phyloP scores from a whole-genome alignment of 441 rosid genomes.

The Lepidium campestre region DNA sequence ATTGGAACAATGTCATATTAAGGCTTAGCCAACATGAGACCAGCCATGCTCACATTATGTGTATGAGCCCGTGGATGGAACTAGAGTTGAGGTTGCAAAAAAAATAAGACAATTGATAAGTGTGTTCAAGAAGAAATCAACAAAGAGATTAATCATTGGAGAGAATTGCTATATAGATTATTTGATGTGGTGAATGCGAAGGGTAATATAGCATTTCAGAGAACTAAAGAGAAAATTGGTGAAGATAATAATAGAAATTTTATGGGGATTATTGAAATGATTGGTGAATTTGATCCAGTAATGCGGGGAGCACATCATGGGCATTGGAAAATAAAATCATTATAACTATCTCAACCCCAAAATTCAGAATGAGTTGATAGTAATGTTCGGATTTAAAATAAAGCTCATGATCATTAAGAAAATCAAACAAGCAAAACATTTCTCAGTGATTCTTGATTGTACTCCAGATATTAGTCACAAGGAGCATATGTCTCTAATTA shows the following conservation, averaged over 20 bases:
- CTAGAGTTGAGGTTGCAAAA: neutral
- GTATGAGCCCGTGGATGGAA: neutral
- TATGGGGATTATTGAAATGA: neutral
- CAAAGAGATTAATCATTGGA: neutral
- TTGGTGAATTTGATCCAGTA: neutral
- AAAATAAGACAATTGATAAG: neutral
- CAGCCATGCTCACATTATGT: neutral
- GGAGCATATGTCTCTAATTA: neutral
- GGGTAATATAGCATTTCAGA: neutral
- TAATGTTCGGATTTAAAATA: neutral
- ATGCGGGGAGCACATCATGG: neutral
- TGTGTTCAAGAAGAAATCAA: neutral
- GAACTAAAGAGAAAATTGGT: too few species aligned
- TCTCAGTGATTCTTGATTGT: neutral
- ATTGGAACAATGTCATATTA: neutral
- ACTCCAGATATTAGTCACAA: neutral
- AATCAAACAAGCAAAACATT: neutral
- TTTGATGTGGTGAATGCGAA: neutral
- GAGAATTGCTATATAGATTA: neutral
- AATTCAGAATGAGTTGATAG: neutral
- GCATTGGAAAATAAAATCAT: too few species aligned
- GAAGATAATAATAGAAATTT: neutral
- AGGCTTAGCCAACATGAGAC: neutral
- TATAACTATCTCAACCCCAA: neutral
- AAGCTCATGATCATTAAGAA: neutral